phyloP scores from a whole-genome alignment of 768 basidiomycete species.

The Agrocybe chaxingu region DNA sequence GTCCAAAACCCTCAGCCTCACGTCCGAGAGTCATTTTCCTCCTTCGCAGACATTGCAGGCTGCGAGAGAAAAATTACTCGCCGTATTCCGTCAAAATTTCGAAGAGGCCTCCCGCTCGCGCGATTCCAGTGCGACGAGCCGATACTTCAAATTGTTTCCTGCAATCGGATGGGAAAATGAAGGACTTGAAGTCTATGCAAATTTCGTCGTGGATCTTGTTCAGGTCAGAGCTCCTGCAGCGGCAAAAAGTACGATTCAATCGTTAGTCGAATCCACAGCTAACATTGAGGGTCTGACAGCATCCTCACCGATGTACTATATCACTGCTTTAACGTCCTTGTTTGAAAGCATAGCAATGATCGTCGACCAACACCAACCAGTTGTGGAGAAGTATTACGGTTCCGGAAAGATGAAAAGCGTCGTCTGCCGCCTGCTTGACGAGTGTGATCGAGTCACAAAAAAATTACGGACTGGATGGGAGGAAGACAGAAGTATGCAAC shows the following conservation, averaged over 20 bases:
- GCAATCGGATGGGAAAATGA: conserved; percentile 91
- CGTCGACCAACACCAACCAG: conserved; percentile 94
- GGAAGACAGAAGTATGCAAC: conserved; percentile 80
- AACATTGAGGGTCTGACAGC: conserved; percentile 42
- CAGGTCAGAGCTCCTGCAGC: conserved; percentile 72
- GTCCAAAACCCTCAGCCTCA: conserved; percentile 61
- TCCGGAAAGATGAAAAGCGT: conserved; percentile 81
- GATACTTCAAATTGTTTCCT: conserved; percentile 97
- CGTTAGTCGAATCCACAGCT: conserved; percentile 3
- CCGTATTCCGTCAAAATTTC: conserved; percentile 79
- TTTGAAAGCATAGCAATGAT: conserved; percentile 96
- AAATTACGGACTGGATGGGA: conserved; percentile 82
- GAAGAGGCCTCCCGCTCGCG: conserved; percentile 74
- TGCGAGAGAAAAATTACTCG: conserved; percentile 71
- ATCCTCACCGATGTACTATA: conserved; percentile 89
- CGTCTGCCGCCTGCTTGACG: conserved; percentile 70
- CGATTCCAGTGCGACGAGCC: conserved; percentile 83
- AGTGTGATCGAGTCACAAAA: conserved; percentile 83
- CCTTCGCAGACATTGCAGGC: conserved; percentile 79
- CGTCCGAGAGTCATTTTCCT: conserved; percentile 80
- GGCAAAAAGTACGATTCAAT: conserved; percentile 63
- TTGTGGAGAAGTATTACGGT: conserved; percentile 98
- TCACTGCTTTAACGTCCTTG: conserved; percentile 83
- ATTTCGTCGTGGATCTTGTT: conserved; percentile 90
- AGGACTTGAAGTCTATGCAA: conserved; percentile 88